phyloP scores from a whole-genome alignment of 2,329 filamentous ascomycete genomes.

The Trichophyton rubrum region DNA sequence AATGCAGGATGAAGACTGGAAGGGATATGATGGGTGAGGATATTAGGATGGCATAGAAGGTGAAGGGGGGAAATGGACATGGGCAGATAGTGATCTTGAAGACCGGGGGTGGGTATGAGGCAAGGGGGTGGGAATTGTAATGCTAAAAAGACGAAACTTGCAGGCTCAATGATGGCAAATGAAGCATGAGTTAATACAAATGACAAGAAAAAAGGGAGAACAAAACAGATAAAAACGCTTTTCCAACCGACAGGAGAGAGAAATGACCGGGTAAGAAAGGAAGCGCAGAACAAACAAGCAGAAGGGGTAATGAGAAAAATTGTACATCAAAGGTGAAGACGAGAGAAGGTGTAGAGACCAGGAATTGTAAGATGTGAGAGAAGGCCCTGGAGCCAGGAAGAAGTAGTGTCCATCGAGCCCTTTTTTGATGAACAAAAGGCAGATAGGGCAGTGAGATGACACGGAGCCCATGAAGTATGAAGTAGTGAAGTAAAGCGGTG shows the following conservation, averaged over 20 bases:
- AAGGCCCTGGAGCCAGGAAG: neutral
- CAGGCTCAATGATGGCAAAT: constrained; percentile 3
- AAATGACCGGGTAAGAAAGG: neutral
- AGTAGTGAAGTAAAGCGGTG: neutral
- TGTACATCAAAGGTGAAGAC: constrained; percentile 1
- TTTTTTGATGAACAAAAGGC: neutral
- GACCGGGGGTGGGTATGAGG: neutral
- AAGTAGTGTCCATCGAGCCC: neutral
- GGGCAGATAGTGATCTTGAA: neutral
- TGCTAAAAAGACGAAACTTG: neutral
- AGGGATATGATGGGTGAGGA: no score
- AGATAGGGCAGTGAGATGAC: no score
- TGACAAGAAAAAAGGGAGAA: constrained; percentile 3
- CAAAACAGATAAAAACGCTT: constrained; percentile 4
- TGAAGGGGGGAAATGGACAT: neutral
- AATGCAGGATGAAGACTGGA: no score
- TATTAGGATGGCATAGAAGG: neutral
- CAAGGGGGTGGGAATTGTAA: neutral
- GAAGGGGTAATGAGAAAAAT: neutral
- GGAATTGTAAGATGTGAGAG: no score
- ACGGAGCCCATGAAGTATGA: neutral
- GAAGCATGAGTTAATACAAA: constrained; percentile 3
- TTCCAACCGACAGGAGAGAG: constrained; percentile 5
- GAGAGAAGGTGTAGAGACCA: no score
- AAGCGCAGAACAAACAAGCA: neutral